phyloP scores from a whole-genome alignment of 345 rosid genomes.

The Noccaea bulbosa region DNA sequence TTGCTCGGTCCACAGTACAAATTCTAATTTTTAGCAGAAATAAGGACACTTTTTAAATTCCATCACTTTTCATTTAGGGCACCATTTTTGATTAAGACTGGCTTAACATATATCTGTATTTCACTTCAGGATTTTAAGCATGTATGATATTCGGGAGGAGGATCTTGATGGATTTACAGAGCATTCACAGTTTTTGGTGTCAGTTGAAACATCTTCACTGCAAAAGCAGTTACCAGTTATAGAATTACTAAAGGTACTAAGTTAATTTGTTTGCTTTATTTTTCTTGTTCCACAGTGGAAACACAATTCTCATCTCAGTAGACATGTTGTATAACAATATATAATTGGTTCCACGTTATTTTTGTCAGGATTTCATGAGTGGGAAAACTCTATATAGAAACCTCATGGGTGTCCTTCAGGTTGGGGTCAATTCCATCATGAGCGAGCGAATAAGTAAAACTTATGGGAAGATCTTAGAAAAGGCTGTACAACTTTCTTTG shows the following conservation, averaged over 20 bases:
- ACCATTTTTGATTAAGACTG: constrained; percentile 13
- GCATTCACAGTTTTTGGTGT: constrained; percentile 52
- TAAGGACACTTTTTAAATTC: constrained; percentile 19
- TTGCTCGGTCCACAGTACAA: background rate
- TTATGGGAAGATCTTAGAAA: constrained; percentile 82
- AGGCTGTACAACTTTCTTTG: constrained; percentile 86
- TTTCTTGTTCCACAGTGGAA: constrained; percentile 13
- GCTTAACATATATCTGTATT: constrained; percentile 14
- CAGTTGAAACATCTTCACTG: constrained; percentile 57
- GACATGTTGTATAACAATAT: constrained; percentile 19
- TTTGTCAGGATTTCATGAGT: constrained; percentile 92
- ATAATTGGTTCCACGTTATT: constrained; percentile 25
- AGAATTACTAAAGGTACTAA: constrained; percentile 78
- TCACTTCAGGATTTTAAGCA: constrained; percentile 71
- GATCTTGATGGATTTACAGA: constrained; percentile 70
- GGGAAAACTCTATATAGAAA: constrained; percentile 88
- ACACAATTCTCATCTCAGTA: constrained; percentile 26
- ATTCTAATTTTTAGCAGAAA: background rate
- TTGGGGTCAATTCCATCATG: constrained; percentile 77
- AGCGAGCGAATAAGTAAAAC: constrained; percentile 74
- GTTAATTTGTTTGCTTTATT: constrained; percentile 12
- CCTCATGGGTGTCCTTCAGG: constrained; percentile 81
- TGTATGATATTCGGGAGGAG: constrained; percentile 83
- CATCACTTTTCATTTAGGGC: background rate
- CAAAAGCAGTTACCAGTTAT: constrained; percentile 84